These are phyloP conservation scores for Monocercomonoides exilis DNA, from an alignment of 78 protist genomes.

Conservation along the genomic window DNA sequence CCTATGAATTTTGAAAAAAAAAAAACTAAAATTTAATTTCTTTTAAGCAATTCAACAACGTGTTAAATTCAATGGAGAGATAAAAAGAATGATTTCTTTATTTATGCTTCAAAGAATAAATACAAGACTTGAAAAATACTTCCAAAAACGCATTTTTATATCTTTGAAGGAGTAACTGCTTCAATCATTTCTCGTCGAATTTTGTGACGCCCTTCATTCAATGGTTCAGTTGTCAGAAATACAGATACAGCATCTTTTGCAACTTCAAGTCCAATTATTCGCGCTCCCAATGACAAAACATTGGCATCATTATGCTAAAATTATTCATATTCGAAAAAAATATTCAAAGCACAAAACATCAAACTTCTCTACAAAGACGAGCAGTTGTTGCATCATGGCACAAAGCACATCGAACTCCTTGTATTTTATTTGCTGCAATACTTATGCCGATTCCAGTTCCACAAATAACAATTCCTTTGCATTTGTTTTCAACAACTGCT, in stretches of 20 bases:
- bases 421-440: conserved; percentile 59
- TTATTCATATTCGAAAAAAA: neutral
- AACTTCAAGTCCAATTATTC: conserved; percentile 40
- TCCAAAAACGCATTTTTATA: too few relatives aligned
- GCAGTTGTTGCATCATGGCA: conserved; percentile 52
- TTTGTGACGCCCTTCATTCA: conserved; percentile 45
- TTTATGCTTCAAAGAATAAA: too few relatives aligned
- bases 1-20: too few relatives aligned
- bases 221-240: conserved; percentile 28
- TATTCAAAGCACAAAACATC: neutral
- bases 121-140: too few relatives aligned
- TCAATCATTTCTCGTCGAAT: conserved; percentile 18
- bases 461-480: conserved; percentile 51
- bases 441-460: conserved; percentile 62
- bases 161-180: too few relatives aligned
- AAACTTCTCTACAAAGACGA: conserved; percentile 21
- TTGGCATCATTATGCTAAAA: conserved; percentile 55
- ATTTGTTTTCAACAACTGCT: neutral
- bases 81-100: too few relatives aligned
- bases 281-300: conserved; percentile 48
- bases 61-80: too few relatives aligned
- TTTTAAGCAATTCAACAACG: too few relatives aligned
- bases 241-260: conserved; percentile 31
- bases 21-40: too few relatives aligned
- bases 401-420: conserved; percentile 52